phyloP scores from a whole-genome alignment of 1,284 basidiomycete genomes.

The Mycena citricolor region DNA sequence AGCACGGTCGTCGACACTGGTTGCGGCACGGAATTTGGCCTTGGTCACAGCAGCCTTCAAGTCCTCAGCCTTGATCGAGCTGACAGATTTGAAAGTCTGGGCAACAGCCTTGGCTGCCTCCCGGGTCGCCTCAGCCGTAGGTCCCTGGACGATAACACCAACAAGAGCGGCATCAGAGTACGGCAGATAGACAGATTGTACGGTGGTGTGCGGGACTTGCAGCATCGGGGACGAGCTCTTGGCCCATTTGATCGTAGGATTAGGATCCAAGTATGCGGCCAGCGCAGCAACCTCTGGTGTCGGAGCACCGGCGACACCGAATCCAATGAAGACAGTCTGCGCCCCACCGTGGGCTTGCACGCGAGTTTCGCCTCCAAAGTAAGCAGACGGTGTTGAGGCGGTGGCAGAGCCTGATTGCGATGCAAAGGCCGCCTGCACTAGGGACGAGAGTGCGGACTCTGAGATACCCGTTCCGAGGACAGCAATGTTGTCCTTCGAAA shows the following conservation, averaged over 20 bases:
- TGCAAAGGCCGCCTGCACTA: conserved; percentile 72
- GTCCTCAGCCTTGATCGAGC: conserved; percentile 62
- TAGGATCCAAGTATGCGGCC: conserved; percentile 72
- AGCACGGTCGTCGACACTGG: conserved; percentile 66
- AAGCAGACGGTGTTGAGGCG: conserved; percentile 50
- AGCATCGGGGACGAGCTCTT: conserved; percentile 71
- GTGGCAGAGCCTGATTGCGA: conserved; percentile 41
- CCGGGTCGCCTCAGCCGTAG: conserved; percentile 58
- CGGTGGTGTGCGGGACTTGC: conserved; percentile 48
- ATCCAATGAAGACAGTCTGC: conserved; percentile 83
- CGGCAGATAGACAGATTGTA: conserved; percentile 73
- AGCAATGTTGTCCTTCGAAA: conserved; percentile 78
- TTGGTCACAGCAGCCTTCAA: conserved; percentile 81
- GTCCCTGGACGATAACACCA: conserved; percentile 73
- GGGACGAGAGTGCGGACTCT: conserved; percentile 63
- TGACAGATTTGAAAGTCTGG: conserved; percentile 62
- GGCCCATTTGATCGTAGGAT: conserved; percentile 83
- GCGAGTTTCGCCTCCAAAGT: conserved; percentile 87
- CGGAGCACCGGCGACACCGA: conserved; percentile 65
- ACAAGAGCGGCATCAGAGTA: conserved; percentile 91
- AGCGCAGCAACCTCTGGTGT: conserved; percentile 75
- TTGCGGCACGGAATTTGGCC: conserved; percentile 82
- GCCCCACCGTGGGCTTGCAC: conserved; percentile 58
- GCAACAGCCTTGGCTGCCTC: conserved; percentile 67
- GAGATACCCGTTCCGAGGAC: conserved; percentile 86